These are phyloP conservation scores for Gyrodon lividus DNA, from an alignment of 768 basidiomycete genomes.

Conservation along the genomic window DNA sequence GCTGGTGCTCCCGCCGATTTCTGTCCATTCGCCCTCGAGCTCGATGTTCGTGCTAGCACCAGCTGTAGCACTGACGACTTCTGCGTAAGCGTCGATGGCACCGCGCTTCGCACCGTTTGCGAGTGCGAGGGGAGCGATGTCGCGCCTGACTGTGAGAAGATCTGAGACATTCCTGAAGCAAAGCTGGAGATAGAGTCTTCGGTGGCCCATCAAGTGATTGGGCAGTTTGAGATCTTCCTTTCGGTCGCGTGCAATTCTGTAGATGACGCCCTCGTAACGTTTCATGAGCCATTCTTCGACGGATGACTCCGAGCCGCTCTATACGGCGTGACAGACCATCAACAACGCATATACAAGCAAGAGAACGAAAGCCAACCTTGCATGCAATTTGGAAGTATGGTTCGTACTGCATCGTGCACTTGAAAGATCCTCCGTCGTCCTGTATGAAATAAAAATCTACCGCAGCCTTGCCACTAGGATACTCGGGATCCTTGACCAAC, in stretches of 20 bases:
- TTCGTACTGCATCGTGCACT: constrained; percentile 87
- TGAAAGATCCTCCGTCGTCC: constrained; percentile 96
- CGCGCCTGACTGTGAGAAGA: constrained; percentile 81
- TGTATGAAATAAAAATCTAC: constrained; percentile 98
- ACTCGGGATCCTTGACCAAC: constrained; percentile 80
- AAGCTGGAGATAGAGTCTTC: constrained; percentile 82
- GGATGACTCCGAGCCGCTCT: constrained; percentile 82
- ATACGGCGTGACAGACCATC: not conserved
- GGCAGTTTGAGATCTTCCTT: constrained; percentile 96
- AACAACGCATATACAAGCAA: constrained; percentile 2
- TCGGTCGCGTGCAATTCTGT: constrained; percentile 71
- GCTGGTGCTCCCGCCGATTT: constrained; percentile 40
- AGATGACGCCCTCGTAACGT: constrained; percentile 85
- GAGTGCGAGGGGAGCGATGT: constrained; percentile 84
- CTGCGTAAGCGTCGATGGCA: constrained; percentile 96
- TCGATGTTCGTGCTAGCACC: constrained; percentile 64
- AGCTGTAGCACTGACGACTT: constrained; percentile 83
- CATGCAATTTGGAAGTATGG: constrained; percentile 94
- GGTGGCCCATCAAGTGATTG: constrained; percentile 96
- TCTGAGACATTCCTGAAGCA: constrained; percentile 94
- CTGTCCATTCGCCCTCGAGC: constrained; percentile 63
- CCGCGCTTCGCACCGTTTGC: constrained; percentile 90
- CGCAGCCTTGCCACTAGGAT: constrained; percentile 80
- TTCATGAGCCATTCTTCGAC: constrained; percentile 97
- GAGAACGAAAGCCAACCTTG: constrained; percentile 59